These are phyloP conservation scores for Geosmithia morbida DNA, from an alignment of 2,329 filamentous ascomycete species.

Conservation along the genomic window DNA sequence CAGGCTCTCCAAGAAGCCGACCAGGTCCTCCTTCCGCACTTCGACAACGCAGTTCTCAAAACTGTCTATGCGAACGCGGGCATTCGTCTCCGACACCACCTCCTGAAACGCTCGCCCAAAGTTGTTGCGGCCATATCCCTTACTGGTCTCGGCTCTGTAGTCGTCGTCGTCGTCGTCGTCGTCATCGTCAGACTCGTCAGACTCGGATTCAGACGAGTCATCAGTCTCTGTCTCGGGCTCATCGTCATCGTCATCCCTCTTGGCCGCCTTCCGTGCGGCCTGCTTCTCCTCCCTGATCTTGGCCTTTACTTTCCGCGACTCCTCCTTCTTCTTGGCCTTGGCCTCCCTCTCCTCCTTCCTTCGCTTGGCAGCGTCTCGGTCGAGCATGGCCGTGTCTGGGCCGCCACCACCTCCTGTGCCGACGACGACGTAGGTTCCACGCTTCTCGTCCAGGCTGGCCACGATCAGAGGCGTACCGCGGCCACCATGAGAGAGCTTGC, in stretches of 20 bases:
- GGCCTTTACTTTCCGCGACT: conserved; percentile 39
- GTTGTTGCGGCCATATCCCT: conserved; percentile 66
- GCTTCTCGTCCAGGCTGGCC: conserved; percentile 73
- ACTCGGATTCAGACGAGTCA: conserved; percentile 24
- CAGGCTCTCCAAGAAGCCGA: conserved; percentile 77
- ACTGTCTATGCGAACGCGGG: conserved; percentile 81
- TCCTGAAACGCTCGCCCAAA: conserved; percentile 95
- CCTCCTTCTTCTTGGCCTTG: conserved; percentile 48
- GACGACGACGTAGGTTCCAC: conserved; percentile 83
- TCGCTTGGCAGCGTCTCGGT: conserved; percentile 51
- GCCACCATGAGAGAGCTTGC: conserved; percentile 52
- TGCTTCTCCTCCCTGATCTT: conserved; percentile 46
- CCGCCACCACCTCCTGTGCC: conserved; percentile 80
- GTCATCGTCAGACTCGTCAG: conserved; percentile 39
- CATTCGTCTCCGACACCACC: conserved; percentile 81
- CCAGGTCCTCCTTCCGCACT: conserved; percentile 90
- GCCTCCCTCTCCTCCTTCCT: conserved; percentile 47
- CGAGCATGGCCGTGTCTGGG: conserved; percentile 53
- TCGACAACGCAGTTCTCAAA: conserved; percentile 97
- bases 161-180: conserved; percentile 45
- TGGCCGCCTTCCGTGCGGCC: conserved; percentile 35
- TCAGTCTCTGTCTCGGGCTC: conserved; percentile 30
- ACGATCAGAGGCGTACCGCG: conserved; percentile 78
- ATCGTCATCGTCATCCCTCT: conserved; percentile 34
- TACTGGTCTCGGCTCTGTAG: conserved; percentile 35